Evolutionary conservation across 2,329 filamentous ascomycete genomes (phyloP), one percentile per base, ranked within the genome.

Genomic region (Didymella exigua): DNA sequence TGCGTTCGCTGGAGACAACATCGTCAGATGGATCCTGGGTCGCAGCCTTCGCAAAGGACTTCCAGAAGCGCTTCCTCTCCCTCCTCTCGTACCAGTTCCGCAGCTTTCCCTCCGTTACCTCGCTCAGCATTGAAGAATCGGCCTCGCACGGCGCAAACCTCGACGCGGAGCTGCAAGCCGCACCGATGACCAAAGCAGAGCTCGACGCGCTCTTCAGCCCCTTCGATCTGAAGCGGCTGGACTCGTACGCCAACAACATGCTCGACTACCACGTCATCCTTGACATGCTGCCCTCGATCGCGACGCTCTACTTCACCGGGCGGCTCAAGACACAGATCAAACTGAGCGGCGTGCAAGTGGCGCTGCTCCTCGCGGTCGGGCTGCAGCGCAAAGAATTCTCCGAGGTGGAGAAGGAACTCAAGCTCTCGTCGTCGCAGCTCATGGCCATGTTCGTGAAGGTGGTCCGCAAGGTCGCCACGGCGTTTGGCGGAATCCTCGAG

Each of bases 361-460:
- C 89, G 2, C 90, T 99, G 53, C 82, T 99, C 14, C 83, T 98
- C n/a, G 92, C 90, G 5, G 71, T 76, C n/a, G 95, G 96, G 18
- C 79, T 98, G 56, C 96, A 99, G 76, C 86, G 90, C 63, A 98
- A 98, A 79, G 88, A 89, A 33, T 80, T 99, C 24, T 90, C 95
- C 13, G 84, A 85, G 11, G 78, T 97, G 8, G 89, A 93, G 58
- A 86, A 88, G 59, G 95, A 99, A 69, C 77, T 96, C 3, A 83
- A 82, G 7, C 78, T 97, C 5, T 86, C 85, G 0, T 83, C 86
- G 2, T 88, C 87, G 38, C 95, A 98, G 77, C 80, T 97, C 3
- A 81, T 99, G 59, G 93, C 93, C 57, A 96, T 98, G 89, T 98
- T 99, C 76, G 91, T 96, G 74, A 99, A 99, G 81, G 89, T 96